phyloP scores from a whole-genome alignment of 768 basidiomycete genomes.

The Termitomyces sp. region DNA sequence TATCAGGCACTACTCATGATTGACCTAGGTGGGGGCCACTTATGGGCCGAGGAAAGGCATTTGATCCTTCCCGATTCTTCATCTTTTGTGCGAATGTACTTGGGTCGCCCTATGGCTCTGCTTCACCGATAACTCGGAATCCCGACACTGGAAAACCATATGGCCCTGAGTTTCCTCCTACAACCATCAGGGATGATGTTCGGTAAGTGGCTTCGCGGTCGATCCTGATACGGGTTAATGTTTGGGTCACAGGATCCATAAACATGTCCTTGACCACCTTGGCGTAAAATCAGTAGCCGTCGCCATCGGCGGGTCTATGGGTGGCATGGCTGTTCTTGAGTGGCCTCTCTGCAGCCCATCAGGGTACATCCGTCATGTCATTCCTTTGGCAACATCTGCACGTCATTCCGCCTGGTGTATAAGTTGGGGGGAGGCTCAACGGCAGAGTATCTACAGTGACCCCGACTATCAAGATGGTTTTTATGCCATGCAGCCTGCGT shows the following conservation, averaged over 20 bases:
- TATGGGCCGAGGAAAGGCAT: slow-evolving; percentile 87
- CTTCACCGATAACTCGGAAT: slow-evolving; percentile 81
- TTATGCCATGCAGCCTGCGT: slow-evolving; percentile 71
- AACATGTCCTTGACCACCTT: slow-evolving; percentile 78
- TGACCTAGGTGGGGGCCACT: slow-evolving; percentile 92
- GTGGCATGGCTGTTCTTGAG: slow-evolving; percentile 95
- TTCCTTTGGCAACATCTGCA: slow-evolving; percentile 91
- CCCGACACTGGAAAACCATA: slow-evolving; percentile 76
- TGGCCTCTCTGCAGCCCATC: slow-evolving; percentile 85
- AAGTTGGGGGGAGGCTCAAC: slow-evolving; percentile 96
- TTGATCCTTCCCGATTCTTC: slow-evolving; percentile 87
- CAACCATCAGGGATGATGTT: slow-evolving; percentile 91
- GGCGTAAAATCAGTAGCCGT: slow-evolving; percentile 80
- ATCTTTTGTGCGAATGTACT: slow-evolving; percentile 45
- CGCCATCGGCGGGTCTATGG: slow-evolving; percentile 97
- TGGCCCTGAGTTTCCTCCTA: slow-evolving; percentile 92
- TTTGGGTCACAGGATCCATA: slow-evolving; percentile 63
- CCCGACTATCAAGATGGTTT: slow-evolving; percentile 86
- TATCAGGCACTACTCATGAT: neutral
- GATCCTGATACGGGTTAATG: neutral
- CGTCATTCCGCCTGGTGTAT: slow-evolving; percentile 99
- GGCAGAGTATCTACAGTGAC: slow-evolving; percentile 96
- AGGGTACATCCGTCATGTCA: slow-evolving; percentile 76
- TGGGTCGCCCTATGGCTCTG: slow-evolving; percentile 94
- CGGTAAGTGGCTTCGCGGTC: slow-evolving; percentile 42